phyloP scores from a whole-genome alignment of 2,329 filamentous ascomycete genomes.

The Teratosphaeria nubilosa region DNA sequence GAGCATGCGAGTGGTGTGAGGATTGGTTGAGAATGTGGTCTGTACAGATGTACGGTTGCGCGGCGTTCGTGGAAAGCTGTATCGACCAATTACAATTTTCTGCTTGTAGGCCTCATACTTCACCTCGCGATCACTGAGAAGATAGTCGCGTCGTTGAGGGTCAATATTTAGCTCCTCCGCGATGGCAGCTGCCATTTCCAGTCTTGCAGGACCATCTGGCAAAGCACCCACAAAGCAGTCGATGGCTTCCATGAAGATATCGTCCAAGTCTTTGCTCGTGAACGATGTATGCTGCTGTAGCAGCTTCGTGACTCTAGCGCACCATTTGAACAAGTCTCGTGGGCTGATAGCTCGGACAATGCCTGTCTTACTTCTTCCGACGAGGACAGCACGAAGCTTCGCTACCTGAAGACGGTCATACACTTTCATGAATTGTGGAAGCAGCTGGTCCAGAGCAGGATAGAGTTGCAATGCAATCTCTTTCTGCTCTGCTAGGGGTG shows the following conservation, averaged over 20 bases:
- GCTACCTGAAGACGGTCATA: conserved; percentile 38
- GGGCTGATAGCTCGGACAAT: conserved; percentile 55
- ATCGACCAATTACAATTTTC: conserved; percentile 21
- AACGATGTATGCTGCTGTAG: conserved; percentile 52
- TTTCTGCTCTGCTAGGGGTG: conserved; percentile 59
- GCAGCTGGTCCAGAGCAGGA: conserved; percentile 53
- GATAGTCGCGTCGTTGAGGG: conserved; percentile 68
- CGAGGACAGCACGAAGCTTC: conserved; percentile 34
- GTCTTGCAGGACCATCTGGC: conserved; percentile 53
- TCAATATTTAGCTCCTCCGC: conserved; percentile 83
- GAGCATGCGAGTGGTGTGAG: conserved; percentile 70
- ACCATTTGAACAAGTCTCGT: conserved; percentile 86
- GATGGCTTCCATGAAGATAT: conserved; percentile 85
- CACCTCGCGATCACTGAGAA: conserved; percentile 63
- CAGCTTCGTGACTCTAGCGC: conserved; percentile 60
- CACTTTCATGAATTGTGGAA: conserved; percentile 46
- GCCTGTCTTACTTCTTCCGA: conserved; percentile 42
- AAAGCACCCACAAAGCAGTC: conserved; percentile 86
- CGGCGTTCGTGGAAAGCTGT: conserved; percentile 13
- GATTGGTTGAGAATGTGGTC: conserved; percentile 76
- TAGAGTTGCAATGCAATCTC: conserved; percentile 63
- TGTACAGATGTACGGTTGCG: conserved; percentile 15
- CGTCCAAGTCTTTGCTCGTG: conserved; percentile 61
- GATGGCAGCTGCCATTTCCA: conserved; percentile 55
- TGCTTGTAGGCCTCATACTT: conserved; percentile 43